These are phyloP conservation scores for Cyberlindnera euphorbiae DNA, from an alignment of 805 yeast genomes.

Conservation along the genomic window DNA sequence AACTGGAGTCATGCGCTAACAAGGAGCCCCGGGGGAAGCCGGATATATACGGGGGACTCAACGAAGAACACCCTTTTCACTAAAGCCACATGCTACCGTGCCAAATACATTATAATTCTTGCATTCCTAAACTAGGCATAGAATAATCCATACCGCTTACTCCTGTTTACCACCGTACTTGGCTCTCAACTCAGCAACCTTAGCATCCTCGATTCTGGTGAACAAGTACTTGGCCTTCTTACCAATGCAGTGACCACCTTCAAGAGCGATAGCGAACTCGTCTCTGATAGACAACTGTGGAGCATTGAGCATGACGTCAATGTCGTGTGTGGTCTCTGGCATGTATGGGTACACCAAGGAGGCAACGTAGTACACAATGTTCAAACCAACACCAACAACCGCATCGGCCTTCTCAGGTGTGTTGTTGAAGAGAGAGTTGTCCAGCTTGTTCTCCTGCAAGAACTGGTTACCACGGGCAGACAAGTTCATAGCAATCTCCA, in stretches of 20 bases:
- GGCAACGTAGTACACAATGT: slow-evolving; percentile 80
- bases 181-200: slow-evolving; percentile 80
- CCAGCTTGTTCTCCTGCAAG: slow-evolving; percentile 93
- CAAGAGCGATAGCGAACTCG: slow-evolving; percentile 60
- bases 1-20: too few species aligned
- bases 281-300: slow-evolving; percentile 78
- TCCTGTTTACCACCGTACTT: slow-evolving; percentile 77
- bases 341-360: slow-evolving; percentile 82
- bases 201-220: slow-evolving; percentile 85
- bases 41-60: too few species aligned
- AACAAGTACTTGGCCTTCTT: slow-evolving; percentile 91
- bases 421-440: slow-evolving; percentile 75
- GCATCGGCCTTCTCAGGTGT: slow-evolving; percentile 82
- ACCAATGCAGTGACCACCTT: slow-evolving; percentile 82
- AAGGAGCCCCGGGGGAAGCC: too few species aligned
- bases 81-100: too few species aligned
- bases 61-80: too few species aligned
- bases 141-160: not conserved
- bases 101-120: not conserved
- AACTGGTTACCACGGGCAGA: slow-evolving; percentile 93
- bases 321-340: slow-evolving; percentile 75
- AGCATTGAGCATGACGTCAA: slow-evolving; percentile 75
- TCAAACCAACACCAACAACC: slow-evolving; percentile 86
- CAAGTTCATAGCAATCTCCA: slow-evolving; percentile 86
- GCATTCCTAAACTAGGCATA: not conserved